Conservation (phyloP, 306 rosid genomes). For the Vachellia collinsii region DNA sequence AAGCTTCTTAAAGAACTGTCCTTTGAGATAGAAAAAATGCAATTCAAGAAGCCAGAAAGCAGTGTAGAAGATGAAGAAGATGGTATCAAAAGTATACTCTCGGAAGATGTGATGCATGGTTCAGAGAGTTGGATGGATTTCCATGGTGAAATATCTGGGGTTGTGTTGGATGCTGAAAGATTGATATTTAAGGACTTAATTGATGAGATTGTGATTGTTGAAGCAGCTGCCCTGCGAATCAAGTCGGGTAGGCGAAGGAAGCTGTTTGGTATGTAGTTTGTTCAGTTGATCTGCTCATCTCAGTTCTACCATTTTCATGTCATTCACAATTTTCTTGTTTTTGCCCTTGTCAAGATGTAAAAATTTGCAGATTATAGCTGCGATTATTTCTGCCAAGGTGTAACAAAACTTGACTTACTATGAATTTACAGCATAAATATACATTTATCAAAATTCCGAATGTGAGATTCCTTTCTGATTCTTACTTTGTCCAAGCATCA, state of each 20-base stretch:
- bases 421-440: slow-evolving; percentile 42
- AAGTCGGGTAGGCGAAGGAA: slow-evolving; percentile 69
- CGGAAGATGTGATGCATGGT: slow-evolving; percentile 63
- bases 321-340: slow-evolving; percentile 22
- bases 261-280: slow-evolving; percentile 61
- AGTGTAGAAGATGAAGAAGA: slow-evolving; percentile 62
- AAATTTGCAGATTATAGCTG: slow-evolving; percentile 36
- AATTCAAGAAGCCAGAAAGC: slow-evolving; percentile 54
- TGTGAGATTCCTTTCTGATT: slow-evolving; percentile 4
- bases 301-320: slow-evolving; percentile 28
- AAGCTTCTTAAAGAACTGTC: slow-evolving; percentile 84
- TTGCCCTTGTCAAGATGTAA: slow-evolving; percentile 22
- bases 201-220: slow-evolving; percentile 72
- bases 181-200: slow-evolving; percentile 80
- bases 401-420: slow-evolving; percentile 44
- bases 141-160: slow-evolving; percentile 57
- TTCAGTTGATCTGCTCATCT: slow-evolving; percentile 32
- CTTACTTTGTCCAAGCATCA: not conserved
- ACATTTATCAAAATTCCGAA: slow-evolving; percentile 28
- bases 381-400: slow-evolving; percentile 39
- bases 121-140: slow-evolving; percentile 68
- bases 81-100: slow-evolving; percentile 51
- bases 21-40: slow-evolving; percentile 66
- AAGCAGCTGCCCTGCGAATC: slow-evolving; percentile 59
- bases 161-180: slow-evolving; percentile 77